These are phyloP conservation scores for Podaxis mareebaensis DNA, from an alignment of 768 basidiomycete species.

Conservation along the genomic window DNA sequence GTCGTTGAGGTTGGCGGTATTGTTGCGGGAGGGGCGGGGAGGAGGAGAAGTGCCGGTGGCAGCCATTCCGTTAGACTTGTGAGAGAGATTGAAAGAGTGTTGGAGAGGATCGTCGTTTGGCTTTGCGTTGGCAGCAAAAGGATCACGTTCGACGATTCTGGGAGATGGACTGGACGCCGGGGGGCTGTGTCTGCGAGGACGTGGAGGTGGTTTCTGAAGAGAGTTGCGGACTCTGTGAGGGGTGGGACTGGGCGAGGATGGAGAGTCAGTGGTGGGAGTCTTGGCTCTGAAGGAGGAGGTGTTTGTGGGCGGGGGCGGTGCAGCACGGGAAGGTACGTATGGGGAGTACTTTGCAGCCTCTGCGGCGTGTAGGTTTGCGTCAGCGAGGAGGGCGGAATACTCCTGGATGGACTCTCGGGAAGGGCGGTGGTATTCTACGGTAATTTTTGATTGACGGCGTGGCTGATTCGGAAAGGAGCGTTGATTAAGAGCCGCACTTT, in stretches of 20 bases:
- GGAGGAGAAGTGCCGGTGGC: constrained; percentile 55
- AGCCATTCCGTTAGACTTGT: constrained; percentile 35
- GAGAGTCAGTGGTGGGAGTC: constrained; percentile 48
- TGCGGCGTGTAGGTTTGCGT: constrained; percentile 57
- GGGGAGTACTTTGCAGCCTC: constrained; percentile 42
- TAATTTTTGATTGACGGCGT: constrained; percentile 59
- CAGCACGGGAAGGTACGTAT: constrained; percentile 38
- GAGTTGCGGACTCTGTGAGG: constrained; percentile 50
- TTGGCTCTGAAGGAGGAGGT: constrained; percentile 40
- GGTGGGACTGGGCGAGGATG: constrained; percentile 29
- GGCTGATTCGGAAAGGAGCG: constrained; percentile 42
- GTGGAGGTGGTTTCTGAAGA: constrained; percentile 61
- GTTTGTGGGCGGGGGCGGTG: constrained; percentile 34
- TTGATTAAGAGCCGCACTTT: constrained; percentile 47
- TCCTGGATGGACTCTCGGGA: constrained; percentile 77
- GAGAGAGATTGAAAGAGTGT: constrained; percentile 29
- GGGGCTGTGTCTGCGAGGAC: constrained; percentile 54
- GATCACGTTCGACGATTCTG: constrained; percentile 52
- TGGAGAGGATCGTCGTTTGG: constrained; percentile 24
- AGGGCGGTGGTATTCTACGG: constrained; percentile 76
- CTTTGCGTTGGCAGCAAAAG: constrained; percentile 49
- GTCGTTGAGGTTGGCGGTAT: constrained; percentile 81
- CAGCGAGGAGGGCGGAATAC: constrained; percentile 70
- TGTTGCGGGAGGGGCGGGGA: constrained; percentile 79
- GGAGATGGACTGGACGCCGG: constrained; percentile 35